Evolutionary conservation across 2,329 filamentous ascomycete genomes (phyloP).

Genomic region (Hymenoscyphus fraxineus): DNA sequence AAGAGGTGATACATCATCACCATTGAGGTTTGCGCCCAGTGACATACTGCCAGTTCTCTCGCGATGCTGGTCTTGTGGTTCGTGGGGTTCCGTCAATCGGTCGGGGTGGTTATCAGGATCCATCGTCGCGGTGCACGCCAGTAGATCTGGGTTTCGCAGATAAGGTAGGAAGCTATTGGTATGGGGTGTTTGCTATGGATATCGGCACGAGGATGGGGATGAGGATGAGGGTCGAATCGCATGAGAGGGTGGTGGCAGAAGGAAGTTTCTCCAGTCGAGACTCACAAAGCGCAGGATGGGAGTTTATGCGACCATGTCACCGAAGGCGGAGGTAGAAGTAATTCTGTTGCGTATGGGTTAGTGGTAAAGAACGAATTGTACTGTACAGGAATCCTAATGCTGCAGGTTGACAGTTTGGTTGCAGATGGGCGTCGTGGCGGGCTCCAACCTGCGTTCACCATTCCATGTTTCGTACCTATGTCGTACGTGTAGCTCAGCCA

Average conservation of each 20-base stretch:
- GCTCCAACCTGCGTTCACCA: no score
- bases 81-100: constrained; percentile 17
- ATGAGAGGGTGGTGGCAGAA: background rate
- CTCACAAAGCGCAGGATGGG: background rate
- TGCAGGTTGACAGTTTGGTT: constrained; percentile 1
- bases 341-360: background rate
- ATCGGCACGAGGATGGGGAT: background rate
- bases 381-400: background rate
- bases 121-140: constrained; percentile 14
- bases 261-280: background rate
- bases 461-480: no score
- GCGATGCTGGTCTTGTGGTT: constrained; percentile 22
- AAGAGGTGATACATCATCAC: constrained; percentile 25
- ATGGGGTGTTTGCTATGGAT: background rate
- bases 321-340: background rate
- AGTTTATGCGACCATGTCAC: constrained; percentile 2
- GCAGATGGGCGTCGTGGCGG: background rate
- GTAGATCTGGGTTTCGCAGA: background rate
- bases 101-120: constrained; percentile 19
- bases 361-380: background rate
- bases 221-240: constrained; percentile 2
- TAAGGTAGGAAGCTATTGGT: background rate
- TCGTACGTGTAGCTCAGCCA: no score
- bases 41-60: constrained; percentile 27
- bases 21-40: constrained; percentile 22